A percentile compares a stretch with the other conserved stretches of the same genome.
phyloP scores from a whole-genome alignment of 2,329 filamentous ascomycete species.

The Parastagonospora nodorum region DNA sequence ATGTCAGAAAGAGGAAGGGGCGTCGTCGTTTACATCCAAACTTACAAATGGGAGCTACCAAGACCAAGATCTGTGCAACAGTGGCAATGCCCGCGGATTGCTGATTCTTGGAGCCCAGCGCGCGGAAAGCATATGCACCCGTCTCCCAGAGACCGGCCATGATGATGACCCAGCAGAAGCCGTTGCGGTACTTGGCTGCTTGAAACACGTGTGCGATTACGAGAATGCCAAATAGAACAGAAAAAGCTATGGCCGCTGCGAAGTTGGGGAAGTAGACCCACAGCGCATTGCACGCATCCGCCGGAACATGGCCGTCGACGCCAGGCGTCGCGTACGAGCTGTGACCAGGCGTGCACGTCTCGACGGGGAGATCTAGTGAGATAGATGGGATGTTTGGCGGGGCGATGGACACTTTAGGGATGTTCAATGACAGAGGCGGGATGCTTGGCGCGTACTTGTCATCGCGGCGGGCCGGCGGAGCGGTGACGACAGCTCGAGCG shows the following conservation, averaged over 20 bases:
- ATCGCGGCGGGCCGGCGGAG: no score
- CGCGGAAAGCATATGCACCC: conserved; percentile 49
- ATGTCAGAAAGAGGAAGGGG: no score
- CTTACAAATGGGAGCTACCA: conserved; percentile 49
- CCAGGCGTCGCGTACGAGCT: conserved; percentile 13
- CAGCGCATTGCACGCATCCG: conserved; percentile 32
- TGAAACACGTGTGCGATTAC: conserved; percentile 25
- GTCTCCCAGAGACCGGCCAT: conserved; percentile 53
- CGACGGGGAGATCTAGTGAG: no score
- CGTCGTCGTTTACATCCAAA: no score
- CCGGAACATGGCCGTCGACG: conserved; percentile 28
- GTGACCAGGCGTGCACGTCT: no score
- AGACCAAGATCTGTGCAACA: conserved; percentile 49
- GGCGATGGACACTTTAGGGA: no score
- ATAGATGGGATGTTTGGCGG: no score
- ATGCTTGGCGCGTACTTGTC: no score
- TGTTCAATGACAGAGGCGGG: no score
- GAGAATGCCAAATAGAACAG: conserved; percentile 29
- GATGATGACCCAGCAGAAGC: conserved; percentile 52
- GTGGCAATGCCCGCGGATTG: conserved; percentile 38
- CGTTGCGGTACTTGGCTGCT: conserved; percentile 33
- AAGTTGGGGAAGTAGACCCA: conserved; percentile 32
- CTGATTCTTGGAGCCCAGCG: conserved; percentile 49
- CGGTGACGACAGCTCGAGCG: no score
- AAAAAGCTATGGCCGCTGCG: conserved; percentile 25